Percentiles rank a stretch among this genome's conserved stretches.
Conservation (phyloP, 2,329 filamentous ascomycete species). For the Fusarium coffeatum region DNA sequence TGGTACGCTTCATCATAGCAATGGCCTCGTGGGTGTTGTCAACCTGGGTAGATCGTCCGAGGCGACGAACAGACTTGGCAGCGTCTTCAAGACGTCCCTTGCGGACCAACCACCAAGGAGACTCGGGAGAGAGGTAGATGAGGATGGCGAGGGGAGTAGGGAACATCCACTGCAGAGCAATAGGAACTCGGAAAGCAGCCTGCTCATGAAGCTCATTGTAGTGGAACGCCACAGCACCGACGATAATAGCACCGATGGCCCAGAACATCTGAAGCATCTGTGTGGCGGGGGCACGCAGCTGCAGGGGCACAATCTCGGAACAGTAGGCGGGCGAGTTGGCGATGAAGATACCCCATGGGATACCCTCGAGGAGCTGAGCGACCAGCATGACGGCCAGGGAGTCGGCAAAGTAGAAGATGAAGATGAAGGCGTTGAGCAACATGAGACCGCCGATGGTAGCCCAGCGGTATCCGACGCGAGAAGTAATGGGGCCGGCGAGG, state of each 20-base stretch:
- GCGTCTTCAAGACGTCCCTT: constrained; percentile 59
- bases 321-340: constrained; percentile 71
- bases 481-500: constrained; percentile 54
- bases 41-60: constrained; percentile 51
- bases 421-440: constrained; percentile 54
- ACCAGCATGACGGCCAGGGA: constrained; percentile 58
- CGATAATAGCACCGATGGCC: constrained; percentile 70
- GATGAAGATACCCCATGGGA: constrained; percentile 73
- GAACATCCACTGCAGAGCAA: constrained; percentile 70
- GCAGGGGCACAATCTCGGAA: constrained; percentile 68
- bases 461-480: constrained; percentile 53
- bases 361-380: constrained; percentile 67
- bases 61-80: constrained; percentile 58
- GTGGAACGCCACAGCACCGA: constrained; percentile 64
- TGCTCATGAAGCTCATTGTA: constrained; percentile 54
- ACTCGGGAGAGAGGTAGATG: constrained; percentile 62
- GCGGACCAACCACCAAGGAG: constrained; percentile 66
- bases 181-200: constrained; percentile 54
- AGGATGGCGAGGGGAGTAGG: constrained; percentile 66
- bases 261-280: constrained; percentile 74
- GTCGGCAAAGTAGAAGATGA: constrained; percentile 65
- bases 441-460: constrained; percentile 53
- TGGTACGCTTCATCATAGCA: constrained; percentile 67
- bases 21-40: constrained; percentile 53
- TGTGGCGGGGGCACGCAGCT: constrained; percentile 66